Base-by-base conservation (phyloP, 2,329 filamentous ascomycete genomes). In the Aspergillus sp. region DNA sequence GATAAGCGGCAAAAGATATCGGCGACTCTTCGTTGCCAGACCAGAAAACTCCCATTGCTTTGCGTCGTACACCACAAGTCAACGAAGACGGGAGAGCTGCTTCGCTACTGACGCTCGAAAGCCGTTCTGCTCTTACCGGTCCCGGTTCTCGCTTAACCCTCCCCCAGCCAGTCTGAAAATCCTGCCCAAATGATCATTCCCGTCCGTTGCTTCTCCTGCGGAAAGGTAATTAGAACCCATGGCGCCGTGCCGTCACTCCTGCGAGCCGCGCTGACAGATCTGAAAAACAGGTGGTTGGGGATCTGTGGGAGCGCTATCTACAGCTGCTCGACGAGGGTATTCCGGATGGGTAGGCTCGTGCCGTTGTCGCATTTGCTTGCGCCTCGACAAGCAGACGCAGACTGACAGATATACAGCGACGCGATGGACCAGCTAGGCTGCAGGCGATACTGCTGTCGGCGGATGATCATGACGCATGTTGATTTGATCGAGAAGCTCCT, bases 401-500 rank as follows among this genome's bases (percentile, higher is more conserved):
- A n/a, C n/a, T n/a, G 27, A 13, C 11, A 15, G 15, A 26, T 34
- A 34, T 26, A 24, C 48, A 95, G 91, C 55, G 86, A 95, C 59
- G 91, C 89, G 26, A 93, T 98, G 82, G 88, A 96, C 63, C 75
- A 86, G 57, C 78, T 98, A 33, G 86, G 86, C 35, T 82, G 93
- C 55, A 89, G 86, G 65, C 78, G 91, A 49, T 98, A 98, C 71
- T 98, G 91, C 75, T 98, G 91, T 69, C 84, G 91, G 50, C 82
- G 91, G 55, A 98, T 98, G 91, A 79, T 98, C 63, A 95, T 98
- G 83, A 98, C 91, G 39, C 91, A 98, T 65, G 91, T 98, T 52
- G 91, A 98, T 61, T 72, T 98, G 41, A 95, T 98, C 51, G 91
- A 98, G 72, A 98, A 98, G 68, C 77, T 98, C 31, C 77, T 98